These are phyloP conservation scores for Tolypocladium inflatum DNA, from an alignment of 2,329 filamentous ascomycete genomes.

Conservation along the genomic window DNA sequence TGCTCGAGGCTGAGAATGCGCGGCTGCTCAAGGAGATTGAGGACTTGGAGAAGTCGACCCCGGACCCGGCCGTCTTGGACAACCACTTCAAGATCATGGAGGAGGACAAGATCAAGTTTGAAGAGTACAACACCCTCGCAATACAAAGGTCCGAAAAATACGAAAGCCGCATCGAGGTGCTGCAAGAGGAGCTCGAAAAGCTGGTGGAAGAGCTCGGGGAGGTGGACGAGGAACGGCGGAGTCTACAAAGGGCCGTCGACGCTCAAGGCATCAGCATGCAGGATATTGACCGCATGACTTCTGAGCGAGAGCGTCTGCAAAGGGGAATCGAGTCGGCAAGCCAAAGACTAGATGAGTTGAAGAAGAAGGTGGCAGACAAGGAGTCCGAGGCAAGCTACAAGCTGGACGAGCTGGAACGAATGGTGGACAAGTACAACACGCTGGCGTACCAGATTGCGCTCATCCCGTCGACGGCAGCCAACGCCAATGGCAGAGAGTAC, in stretches of 20 bases:
- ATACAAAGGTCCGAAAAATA: slow-evolving; percentile 84
- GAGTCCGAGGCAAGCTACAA: slow-evolving; percentile 79
- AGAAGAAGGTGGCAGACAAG: slow-evolving; percentile 72
- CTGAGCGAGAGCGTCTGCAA: slow-evolving; percentile 87
- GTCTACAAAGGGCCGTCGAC: slow-evolving; percentile 79
- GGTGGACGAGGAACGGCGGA: slow-evolving; percentile 71
- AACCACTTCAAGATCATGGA: slow-evolving; percentile 89
- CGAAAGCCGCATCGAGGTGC: slow-evolving; percentile 64
- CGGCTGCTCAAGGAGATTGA: slow-evolving; percentile 77
- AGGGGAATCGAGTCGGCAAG: slow-evolving; percentile 73
- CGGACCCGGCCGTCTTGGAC: slow-evolving; percentile 74
- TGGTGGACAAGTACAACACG: slow-evolving; percentile 87
- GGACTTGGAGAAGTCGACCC: slow-evolving; percentile 77
- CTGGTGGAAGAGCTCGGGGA: slow-evolving; percentile 64
- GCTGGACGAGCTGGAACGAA: slow-evolving; percentile 84
- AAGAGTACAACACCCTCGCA: slow-evolving; percentile 83
- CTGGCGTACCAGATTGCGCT: slow-evolving; percentile 88
- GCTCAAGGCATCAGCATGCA: slow-evolving; percentile 91
- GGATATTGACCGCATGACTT: slow-evolving; percentile 98
- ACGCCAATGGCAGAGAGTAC: slow-evolving; percentile 76
- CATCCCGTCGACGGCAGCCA: slow-evolving; percentile 74
- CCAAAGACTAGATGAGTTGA: slow-evolving; percentile 72
- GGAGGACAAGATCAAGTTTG: slow-evolving; percentile 90
- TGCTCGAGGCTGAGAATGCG: slow-evolving; percentile 79
- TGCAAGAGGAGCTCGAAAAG: slow-evolving; percentile 82